These are phyloP conservation scores for Colletotrichum chlorophyti DNA, from an alignment of 2,329 filamentous ascomycete genomes.

Conservation along the genomic window DNA sequence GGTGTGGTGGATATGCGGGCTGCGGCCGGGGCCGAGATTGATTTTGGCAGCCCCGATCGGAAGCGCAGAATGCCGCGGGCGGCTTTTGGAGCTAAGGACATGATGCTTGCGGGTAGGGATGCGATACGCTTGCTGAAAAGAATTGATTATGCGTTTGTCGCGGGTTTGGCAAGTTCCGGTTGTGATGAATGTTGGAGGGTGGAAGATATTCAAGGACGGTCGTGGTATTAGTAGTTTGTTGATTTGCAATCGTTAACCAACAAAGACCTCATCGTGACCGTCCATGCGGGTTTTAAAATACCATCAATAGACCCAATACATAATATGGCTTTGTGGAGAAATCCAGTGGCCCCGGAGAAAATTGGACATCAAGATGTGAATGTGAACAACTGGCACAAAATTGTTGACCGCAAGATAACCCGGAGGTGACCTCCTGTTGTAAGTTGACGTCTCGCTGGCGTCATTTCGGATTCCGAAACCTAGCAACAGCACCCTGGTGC, in stretches of 20 bases:
- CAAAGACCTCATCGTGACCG: too few species aligned
- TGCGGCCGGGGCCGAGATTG: neutral
- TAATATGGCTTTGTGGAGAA: neutral
- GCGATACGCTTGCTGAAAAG: too few species aligned
- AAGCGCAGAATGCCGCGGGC: neutral
- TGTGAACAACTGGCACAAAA: neutral
- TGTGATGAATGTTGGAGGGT: too few species aligned
- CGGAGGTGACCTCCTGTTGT: neutral
- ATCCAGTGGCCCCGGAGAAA: too few species aligned
- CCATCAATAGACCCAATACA: neutral
- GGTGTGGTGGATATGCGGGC: neutral
- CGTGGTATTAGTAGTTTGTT: too few species aligned
- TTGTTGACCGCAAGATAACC: neutral
- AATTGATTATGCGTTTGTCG: too few species aligned
- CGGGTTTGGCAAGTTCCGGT: too few species aligned
- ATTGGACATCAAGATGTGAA: neutral
- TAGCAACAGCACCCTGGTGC: neutral
- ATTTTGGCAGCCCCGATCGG: neutral
- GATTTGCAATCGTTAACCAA: too few species aligned
- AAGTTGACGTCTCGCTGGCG: slow-evolving; percentile 11
- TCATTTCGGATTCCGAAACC: neutral
- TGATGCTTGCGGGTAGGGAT: neutral
- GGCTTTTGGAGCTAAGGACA: neutral
- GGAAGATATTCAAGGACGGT: too few species aligned
- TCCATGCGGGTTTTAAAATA: too few species aligned